Base-by-base conservation (phyloP, 2,329 filamentous ascomycete genomes). In the Beauveria brongniartii region DNA sequence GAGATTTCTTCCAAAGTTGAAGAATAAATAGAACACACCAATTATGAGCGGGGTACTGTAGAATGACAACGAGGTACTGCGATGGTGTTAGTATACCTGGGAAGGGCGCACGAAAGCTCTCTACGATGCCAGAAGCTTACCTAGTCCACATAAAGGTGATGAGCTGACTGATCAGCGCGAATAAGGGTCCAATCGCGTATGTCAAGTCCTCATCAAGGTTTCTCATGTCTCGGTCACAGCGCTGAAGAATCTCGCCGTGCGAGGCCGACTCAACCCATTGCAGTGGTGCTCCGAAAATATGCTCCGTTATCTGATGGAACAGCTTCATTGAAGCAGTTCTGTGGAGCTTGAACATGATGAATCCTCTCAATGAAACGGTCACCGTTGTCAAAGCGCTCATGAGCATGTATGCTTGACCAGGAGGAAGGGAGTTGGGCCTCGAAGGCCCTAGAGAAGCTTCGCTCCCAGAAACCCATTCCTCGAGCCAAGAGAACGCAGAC, bases 21-120 rank as follows among this genome's bases (percentile, higher is more conserved):
- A 66, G 66, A 80, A 84, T 7, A 86, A 70, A 0, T 71, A 64
- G 1, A 89, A 73, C 0, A 90, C 76, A 6, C 81, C 55, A 2
- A 78, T 52, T 0, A 85, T 82, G 41, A 87, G 73, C 3, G 85
- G 51, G 12, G 90, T 79, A 58, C 89, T 81, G 55, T 80, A 75
- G 0, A 83, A 83, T 0, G 86, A 87, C n/a, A 89, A 83, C 48
- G 89, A 50, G 14, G 55, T 22, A 50, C 55, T 57, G 5, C 3
- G 2, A 4, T 3, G 1, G 7, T 9, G 44, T 57, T n/a, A 57
- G 44, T n/a, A 44, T 30, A 14, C 20, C 18, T 2, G 6, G 55
- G 8, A 3, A 40, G n/a, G n/a, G 2, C 16, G 10, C 4, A 2
- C 10, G 40, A 48, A 12, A 22, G 9, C 18, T 24, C 41, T 24